phyloP scores from a whole-genome alignment of 495 filamentous ascomycete species.

The Penicillium taxi region DNA sequence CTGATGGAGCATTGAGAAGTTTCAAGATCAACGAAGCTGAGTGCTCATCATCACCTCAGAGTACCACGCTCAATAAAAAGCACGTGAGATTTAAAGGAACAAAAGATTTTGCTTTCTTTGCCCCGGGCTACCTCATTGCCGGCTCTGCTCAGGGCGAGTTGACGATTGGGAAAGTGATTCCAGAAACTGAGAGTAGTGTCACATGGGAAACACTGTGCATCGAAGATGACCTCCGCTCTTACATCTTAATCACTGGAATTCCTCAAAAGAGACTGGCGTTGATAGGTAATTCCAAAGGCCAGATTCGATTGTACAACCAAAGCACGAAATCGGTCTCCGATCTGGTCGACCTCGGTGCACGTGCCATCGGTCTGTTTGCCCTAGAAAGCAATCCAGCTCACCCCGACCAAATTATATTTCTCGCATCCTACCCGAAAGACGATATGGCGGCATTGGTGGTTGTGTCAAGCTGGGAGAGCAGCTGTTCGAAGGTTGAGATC shows the following conservation, averaged over 20 bases:
- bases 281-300: constrained; percentile 25
- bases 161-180: constrained; percentile 37
- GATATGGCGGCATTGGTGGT: constrained; percentile 27
- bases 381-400: constrained; percentile 12
- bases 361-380: constrained; percentile 20
- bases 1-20: constrained; percentile 58
- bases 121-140: constrained; percentile 46
- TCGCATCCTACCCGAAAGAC: constrained; percentile 22
- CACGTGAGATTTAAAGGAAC: constrained; percentile 40
- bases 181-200: constrained; percentile 10
- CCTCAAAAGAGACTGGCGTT: constrained; percentile 28
- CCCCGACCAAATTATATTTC: constrained; percentile 16
- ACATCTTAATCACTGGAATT: constrained; percentile 16
- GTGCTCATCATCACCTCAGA: not conserved
- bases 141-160: constrained; percentile 55
- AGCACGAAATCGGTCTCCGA: constrained; percentile 17
- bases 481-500: constrained; percentile 13
- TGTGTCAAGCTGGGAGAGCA: constrained; percentile 11
- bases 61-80: constrained; percentile 1
- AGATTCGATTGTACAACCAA: constrained; percentile 32
- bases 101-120: constrained; percentile 59
- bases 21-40: constrained; percentile 13
- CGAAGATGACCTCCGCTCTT: not conserved
- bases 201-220: constrained; percentile 26
- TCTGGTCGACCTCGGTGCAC: constrained; percentile 16